Conservation (phyloP, 371 early-diverging fungal species). For the Massospora cicadina region DNA sequence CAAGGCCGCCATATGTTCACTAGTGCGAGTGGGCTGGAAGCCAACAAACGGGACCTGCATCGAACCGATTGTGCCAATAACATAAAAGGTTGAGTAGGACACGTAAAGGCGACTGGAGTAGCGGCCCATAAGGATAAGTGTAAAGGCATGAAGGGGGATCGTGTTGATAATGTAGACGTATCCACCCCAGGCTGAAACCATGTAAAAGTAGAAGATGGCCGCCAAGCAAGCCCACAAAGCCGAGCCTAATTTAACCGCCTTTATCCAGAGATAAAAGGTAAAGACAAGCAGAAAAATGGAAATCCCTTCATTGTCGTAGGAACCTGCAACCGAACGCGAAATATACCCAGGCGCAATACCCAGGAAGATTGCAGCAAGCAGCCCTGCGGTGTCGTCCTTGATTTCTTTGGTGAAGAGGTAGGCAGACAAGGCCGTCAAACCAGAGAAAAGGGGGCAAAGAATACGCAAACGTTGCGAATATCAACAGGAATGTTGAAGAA, state of each 20-base stretch:
- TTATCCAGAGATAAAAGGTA: conserved; percentile 93
- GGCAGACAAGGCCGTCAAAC: conserved; percentile 81
- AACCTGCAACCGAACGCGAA: conserved; percentile 97
- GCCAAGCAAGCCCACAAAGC: conserved; percentile 70
- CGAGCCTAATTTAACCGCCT: conserved; percentile 82
- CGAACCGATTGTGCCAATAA: conserved; percentile 82
- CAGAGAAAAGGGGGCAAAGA: conserved; percentile 93
- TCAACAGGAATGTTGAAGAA: conserved; percentile 83
- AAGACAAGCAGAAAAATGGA: conserved; percentile 95
- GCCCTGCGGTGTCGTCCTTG: conserved; percentile 77
- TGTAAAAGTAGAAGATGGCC: conserved; percentile 94
- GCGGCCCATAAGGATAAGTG: conserved; percentile 87
- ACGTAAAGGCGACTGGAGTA: conserved; percentile 87
- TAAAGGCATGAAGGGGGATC: conserved; percentile 92
- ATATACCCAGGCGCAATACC: conserved; percentile 97
- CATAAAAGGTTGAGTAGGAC: conserved; percentile 92
- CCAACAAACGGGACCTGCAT: conserved; percentile 99
- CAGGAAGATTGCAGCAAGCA: conserved; percentile 91
- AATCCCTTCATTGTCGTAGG: conserved; percentile 98
- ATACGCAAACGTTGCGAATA: conserved; percentile 94
- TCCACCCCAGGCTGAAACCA: conserved; percentile 99
- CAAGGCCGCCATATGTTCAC: conserved; percentile 97
- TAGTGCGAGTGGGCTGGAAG: conserved; percentile 89
- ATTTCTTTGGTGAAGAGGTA: conserved; percentile 80
- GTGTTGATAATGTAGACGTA: conserved; percentile 98